phyloP scores from a whole-genome alignment of 202 grass and related monocot genomes.

The Thinopyrum obtusiflorum region DNA sequence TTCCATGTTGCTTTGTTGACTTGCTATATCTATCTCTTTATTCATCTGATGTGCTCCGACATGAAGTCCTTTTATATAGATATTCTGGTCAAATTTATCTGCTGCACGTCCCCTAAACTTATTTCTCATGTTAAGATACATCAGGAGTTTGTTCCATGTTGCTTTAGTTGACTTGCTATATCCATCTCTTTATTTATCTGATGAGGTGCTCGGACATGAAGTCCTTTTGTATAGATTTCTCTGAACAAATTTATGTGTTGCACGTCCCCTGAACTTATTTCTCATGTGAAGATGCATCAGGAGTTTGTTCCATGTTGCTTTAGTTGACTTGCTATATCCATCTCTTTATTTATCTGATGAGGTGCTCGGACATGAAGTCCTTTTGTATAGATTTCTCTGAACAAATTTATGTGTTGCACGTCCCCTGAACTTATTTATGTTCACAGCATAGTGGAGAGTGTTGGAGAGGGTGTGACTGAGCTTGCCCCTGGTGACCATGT shows the following conservation, averaged over 20 bases:
- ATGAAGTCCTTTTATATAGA: not conserved
- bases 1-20: not conserved
- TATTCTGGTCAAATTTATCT: not conserved
- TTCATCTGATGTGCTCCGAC: not conserved
- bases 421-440: constrained; percentile 1
- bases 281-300: not conserved
- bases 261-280: not conserved
- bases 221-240: not conserved
- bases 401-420: not conserved
- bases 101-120: not conserved
- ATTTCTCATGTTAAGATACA: not conserved
- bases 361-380: not conserved
- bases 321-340: not conserved
- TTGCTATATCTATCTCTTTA: not conserved
- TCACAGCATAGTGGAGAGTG: constrained; percentile 76
- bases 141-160: not conserved
- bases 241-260: not conserved
- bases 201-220: not conserved
- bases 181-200: not conserved
- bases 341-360: not conserved
- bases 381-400: not conserved
- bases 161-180: not conserved
- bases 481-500: constrained; percentile 76
- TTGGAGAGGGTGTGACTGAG: constrained; percentile 81
- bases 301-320: not conserved